Conservation (phyloP, 2,329 filamentous ascomycete genomes). For the Sclerotinia glacialis region DNA sequence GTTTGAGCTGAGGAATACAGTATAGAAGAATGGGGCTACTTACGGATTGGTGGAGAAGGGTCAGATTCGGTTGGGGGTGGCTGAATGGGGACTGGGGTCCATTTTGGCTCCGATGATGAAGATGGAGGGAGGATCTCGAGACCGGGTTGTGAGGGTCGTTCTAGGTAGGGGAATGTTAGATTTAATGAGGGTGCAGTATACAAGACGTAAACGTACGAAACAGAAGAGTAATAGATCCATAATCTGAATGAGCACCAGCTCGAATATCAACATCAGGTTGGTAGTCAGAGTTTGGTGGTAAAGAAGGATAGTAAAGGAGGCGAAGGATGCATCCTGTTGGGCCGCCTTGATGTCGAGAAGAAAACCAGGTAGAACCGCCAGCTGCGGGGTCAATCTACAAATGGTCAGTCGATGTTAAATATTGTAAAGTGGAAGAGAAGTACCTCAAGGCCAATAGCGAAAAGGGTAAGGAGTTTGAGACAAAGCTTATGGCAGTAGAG, state of each 20-base stretch:
- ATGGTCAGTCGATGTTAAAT: neutral
- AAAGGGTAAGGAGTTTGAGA: conserved; percentile 68
- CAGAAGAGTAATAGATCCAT: conserved; percentile 68
- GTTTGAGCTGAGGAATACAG: neutral
- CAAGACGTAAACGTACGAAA: conserved; percentile 52
- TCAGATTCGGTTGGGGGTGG: conserved; percentile 59
- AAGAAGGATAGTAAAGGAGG: conserved; percentile 67
- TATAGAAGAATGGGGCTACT: neutral
- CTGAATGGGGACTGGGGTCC: conserved; percentile 66
- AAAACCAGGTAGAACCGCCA: conserved; percentile 47
- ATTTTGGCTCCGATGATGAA: conserved; percentile 40
- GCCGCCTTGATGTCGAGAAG: conserved; percentile 57
- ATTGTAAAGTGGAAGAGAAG: neutral
- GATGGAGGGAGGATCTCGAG: conserved; percentile 72
- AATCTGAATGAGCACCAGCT: conserved; percentile 86
- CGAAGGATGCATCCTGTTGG: conserved; percentile 52
- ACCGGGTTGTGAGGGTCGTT: conserved; percentile 78
- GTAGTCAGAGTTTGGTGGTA: conserved; percentile 45
- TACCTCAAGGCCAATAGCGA: conserved; percentile 73
- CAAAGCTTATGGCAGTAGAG: conserved; percentile 70
- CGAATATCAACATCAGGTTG: conserved; percentile 64
- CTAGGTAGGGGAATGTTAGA: neutral
- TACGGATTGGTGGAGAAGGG: conserved; percentile 21
- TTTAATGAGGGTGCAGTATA: too few relatives aligned
- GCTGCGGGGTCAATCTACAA: conserved; percentile 31